Evolutionary conservation across 176 grass and related monocot genomes (phyloP).

Genomic region (Oryza glaberrima): DNA sequence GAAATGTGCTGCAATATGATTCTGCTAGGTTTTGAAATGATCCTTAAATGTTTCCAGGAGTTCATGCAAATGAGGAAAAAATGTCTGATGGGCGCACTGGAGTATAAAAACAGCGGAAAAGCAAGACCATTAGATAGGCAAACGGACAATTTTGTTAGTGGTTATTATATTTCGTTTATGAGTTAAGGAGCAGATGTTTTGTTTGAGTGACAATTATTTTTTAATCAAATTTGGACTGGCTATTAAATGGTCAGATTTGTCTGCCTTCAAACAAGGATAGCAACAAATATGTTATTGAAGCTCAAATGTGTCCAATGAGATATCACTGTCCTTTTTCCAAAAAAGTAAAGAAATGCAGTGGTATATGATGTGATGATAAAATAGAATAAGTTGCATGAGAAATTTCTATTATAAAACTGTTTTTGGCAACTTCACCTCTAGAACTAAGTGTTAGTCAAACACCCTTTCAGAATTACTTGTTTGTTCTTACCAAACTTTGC

Average conservation of each 20-base stretch:
- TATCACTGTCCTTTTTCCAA: too few relatives aligned
- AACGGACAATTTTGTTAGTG: not conserved
- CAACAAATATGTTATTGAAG: too few relatives aligned
- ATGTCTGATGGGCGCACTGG: not conserved
- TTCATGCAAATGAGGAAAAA: not conserved
- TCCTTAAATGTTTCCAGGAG: not conserved
- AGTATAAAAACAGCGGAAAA: not conserved
- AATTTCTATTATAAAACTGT: not conserved
- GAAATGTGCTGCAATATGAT: not conserved
- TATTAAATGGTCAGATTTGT: too few relatives aligned
- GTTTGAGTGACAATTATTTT: not conserved
- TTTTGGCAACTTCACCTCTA: not conserved
- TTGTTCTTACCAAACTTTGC: not conserved
- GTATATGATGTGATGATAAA: not conserved
- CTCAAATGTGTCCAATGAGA: too few relatives aligned
- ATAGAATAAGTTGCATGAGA: not conserved
- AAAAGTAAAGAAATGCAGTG: too few relatives aligned
- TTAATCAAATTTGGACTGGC: too few relatives aligned
- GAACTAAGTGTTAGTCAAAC: constrained; percentile 1
- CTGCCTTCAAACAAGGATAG: too few relatives aligned
- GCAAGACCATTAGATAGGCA: not conserved
- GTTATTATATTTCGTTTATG: not conserved
- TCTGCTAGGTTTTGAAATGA: constrained; percentile 22
- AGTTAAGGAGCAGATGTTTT: not conserved
- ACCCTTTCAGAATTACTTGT: not conserved